These are phyloP conservation scores for Cicer cuneatum DNA, from an alignment of 306 rosid species.

Conservation along the genomic window DNA sequence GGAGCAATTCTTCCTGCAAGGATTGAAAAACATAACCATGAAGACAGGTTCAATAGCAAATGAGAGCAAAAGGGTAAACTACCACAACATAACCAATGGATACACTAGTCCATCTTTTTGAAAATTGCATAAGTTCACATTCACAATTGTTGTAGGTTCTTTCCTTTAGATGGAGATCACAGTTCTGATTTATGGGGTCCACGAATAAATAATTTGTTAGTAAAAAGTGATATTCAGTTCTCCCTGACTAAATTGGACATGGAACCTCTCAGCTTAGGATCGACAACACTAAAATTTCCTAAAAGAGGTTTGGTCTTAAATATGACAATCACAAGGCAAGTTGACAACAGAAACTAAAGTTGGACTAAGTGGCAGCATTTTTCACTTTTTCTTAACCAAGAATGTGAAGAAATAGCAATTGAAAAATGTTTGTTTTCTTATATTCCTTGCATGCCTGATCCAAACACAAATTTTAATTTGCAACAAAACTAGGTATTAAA, in stretches of 20 bases:
- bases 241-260: background rate
- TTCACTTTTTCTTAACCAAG: conserved; percentile 6
- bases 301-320: background rate
- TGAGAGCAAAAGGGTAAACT: conserved; percentile 22
- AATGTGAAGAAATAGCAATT: conserved; percentile 27
- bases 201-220: background rate
- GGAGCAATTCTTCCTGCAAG: conserved; percentile 93
- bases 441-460: background rate
- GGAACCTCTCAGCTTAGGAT: conserved; percentile 4
- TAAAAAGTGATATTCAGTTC: conserved; percentile 25
- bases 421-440: conserved; percentile 11
- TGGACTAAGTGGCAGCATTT: background rate
- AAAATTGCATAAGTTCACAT: background rate
- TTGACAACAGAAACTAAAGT: conserved; percentile 17
- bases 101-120: background rate
- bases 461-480: conserved; percentile 26
- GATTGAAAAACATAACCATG: conserved; percentile 35
- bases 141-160: conserved; percentile 4
- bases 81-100: background rate
- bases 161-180: background rate
- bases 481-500: background rate
- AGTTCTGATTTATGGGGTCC: conserved; percentile 6
- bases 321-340: conserved; percentile 2
- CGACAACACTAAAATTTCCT: conserved; percentile 19
- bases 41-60: conserved; percentile 28